Conservation (phyloP, 106 monocot species). For the Dioscorea dumetorum region DNA sequence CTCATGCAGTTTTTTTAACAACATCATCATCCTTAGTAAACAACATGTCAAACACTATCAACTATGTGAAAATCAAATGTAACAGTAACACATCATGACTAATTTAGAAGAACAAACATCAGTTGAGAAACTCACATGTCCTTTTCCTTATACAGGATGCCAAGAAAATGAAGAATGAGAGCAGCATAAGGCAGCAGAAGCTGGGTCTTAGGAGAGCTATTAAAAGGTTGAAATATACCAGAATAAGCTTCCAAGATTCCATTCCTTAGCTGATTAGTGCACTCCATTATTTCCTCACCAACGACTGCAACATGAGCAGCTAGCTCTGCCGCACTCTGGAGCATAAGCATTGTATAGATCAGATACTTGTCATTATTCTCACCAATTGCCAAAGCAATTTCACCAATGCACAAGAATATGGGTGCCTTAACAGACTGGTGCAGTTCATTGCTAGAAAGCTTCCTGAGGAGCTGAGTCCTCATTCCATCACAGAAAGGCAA, state of each 20-base stretch:
- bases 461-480: conserved; percentile 38
- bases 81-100: background rate
- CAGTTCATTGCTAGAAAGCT: conserved; percentile 26
- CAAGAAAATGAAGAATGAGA: conserved; percentile 30
- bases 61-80: background rate
- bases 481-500: conserved; percentile 43
- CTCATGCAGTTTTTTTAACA: too few relatives aligned
- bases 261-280: conserved; percentile 31
- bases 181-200: conserved; percentile 23
- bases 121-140: conserved; percentile 31
- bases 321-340: conserved; percentile 38
- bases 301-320: conserved; percentile 8
- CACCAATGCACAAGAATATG: conserved; percentile 43
- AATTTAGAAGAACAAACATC: background rate
- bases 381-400: conserved; percentile 28
- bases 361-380: conserved; percentile 41
- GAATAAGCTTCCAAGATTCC: conserved; percentile 40
- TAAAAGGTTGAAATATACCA: conserved; percentile 39
- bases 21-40: conserved; percentile 28
- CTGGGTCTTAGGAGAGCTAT: conserved; percentile 26
- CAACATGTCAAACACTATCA: background rate
- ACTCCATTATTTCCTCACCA: conserved; percentile 36
- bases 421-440: conserved; percentile 41
- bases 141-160: conserved; percentile 31
- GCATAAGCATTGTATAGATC: conserved; percentile 37